A percentile compares a stretch with the other conserved stretches of the same genome.
phyloP scores from a whole-genome alignment of 2,329 filamentous ascomycete genomes.

The Coniochaeta sp. region DNA sequence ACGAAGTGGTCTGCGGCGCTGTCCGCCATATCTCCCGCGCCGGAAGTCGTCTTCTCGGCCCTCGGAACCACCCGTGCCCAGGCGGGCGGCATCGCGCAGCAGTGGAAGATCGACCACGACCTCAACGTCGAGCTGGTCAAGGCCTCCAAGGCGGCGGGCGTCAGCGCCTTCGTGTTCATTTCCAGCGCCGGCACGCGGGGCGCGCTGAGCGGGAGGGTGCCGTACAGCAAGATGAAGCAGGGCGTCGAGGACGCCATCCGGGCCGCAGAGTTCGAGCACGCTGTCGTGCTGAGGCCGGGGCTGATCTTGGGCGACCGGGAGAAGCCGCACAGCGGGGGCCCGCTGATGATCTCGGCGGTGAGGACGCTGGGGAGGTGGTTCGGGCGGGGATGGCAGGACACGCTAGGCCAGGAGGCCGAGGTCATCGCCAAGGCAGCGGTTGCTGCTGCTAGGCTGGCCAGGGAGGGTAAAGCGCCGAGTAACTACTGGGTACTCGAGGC shows the following conservation, averaged over 20 bases:
- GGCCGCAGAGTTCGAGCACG: conserved; percentile 66
- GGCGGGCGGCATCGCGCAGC: conserved; percentile 69
- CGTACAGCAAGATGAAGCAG: conserved; percentile 67
- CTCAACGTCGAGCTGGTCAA: conserved; percentile 73
- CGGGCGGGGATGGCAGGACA: conserved; percentile 48
- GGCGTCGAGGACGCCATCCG: conserved; percentile 76
- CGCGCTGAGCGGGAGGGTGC: conserved; percentile 32
- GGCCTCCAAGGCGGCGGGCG: conserved; percentile 65
- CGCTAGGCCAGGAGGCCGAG: conserved; percentile 65
- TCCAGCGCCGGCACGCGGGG: conserved; percentile 47
- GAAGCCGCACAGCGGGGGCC: conserved; percentile 51
- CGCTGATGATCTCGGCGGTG: conserved; percentile 47
- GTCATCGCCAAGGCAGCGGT: conserved; percentile 65
- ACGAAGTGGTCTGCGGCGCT: conserved; percentile 61
- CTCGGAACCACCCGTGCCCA: conserved; percentile 72
- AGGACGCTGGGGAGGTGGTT: conserved; percentile 46
- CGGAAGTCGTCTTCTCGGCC: conserved; percentile 64
- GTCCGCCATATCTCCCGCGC: conserved; percentile 42
- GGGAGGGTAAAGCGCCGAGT: conserved; percentile 49
- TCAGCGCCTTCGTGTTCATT: conserved; percentile 70
- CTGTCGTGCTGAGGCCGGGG: conserved; percentile 67
- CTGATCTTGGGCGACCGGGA: conserved; percentile 67
- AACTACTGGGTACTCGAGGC: conserved; percentile 55
- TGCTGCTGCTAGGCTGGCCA: conserved; percentile 48
- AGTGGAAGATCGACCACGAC: conserved; percentile 84